Evolutionary conservation across 1,139 yeast genomes (phyloP).

Genomic region (Kurtzmaniella quercitrusa): DNA sequence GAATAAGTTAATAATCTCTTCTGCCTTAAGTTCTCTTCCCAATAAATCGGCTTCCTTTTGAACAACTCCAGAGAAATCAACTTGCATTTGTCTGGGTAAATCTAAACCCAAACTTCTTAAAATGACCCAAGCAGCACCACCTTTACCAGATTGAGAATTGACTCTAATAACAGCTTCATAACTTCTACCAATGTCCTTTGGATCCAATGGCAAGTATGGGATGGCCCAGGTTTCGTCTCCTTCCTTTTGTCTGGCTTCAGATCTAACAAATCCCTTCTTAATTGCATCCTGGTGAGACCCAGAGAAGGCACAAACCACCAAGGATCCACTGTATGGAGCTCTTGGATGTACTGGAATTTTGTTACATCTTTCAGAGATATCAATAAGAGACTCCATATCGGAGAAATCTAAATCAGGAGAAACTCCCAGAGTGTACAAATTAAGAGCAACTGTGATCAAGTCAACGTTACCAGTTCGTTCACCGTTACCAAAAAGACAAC

Average conservation of each 20-base stretch:
- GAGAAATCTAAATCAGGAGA: slow-evolving; percentile 43
- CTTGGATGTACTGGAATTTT: slow-evolving; percentile 45
- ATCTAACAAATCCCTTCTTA: slow-evolving; percentile 40
- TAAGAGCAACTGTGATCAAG: slow-evolving; percentile 44
- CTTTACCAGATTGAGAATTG: slow-evolving; percentile 49
- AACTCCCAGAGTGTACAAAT: slow-evolving; percentile 45
- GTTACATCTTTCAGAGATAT: slow-evolving; percentile 43
- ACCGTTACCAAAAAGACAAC: slow-evolving; percentile 48
- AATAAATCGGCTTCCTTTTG: slow-evolving; percentile 37
- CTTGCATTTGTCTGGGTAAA: slow-evolving; percentile 45
- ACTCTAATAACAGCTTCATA: slow-evolving; percentile 51
- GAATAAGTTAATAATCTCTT: slow-evolving; percentile 38
- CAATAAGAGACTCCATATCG: slow-evolving; percentile 37
- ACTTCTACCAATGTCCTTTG: slow-evolving; percentile 45
- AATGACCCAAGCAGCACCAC: slow-evolving; percentile 50
- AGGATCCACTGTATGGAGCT: slow-evolving; percentile 47
- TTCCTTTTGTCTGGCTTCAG: slow-evolving; percentile 20
- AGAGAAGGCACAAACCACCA: slow-evolving; percentile 47
- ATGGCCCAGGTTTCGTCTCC: slow-evolving; percentile 33
- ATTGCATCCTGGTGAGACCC: slow-evolving; percentile 51
- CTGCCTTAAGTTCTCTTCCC: slow-evolving; percentile 43
- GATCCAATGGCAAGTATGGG: slow-evolving; percentile 49
- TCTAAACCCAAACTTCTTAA: slow-evolving; percentile 45
- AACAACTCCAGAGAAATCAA: slow-evolving; percentile 36
- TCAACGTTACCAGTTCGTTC: slow-evolving; percentile 51